Conservation (phyloP, 495 filamentous ascomycete genomes). For the Aspergillus sparsus region DNA sequence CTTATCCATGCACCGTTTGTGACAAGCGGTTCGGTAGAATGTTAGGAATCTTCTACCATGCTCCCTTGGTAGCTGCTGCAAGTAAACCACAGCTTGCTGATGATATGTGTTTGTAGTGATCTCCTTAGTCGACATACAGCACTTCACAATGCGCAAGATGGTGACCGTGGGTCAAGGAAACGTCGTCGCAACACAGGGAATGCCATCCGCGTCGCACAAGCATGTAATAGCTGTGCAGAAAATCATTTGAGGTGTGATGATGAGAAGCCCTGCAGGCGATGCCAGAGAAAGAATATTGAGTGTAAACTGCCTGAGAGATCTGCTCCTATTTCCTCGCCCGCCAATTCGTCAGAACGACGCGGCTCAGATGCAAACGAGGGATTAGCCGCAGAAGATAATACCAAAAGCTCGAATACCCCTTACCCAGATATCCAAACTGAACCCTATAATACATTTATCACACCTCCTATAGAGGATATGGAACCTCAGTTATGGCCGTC, state of each 20-base stretch:
- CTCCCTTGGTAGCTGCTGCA: no score
- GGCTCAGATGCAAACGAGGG: background rate
- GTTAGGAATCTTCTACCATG: background rate
- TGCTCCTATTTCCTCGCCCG: background rate
- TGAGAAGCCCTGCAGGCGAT: slow-evolving; percentile 8
- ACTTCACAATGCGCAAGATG: background rate
- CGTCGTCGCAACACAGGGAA: background rate
- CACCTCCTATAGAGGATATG: background rate
- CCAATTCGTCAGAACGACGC: background rate
- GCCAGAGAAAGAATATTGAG: background rate
- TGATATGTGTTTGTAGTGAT: background rate
- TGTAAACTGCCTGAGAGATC: background rate
- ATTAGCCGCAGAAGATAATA: background rate
- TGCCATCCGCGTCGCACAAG: background rate
- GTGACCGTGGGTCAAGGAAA: background rate
- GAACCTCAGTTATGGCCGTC: background rate
- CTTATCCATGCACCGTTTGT: background rate
- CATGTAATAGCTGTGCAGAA: background rate
- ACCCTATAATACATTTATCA: background rate
- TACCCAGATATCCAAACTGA: no score
- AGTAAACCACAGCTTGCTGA: background rate
- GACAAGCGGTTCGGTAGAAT: slow-evolving; percentile 3
- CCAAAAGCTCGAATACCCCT: background rate
- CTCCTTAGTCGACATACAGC: background rate
- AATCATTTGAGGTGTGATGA: background rate